phyloP scores from a whole-genome alignment of 2,329 filamentous ascomycete species.

The Ophiostoma tasmaniense region DNA sequence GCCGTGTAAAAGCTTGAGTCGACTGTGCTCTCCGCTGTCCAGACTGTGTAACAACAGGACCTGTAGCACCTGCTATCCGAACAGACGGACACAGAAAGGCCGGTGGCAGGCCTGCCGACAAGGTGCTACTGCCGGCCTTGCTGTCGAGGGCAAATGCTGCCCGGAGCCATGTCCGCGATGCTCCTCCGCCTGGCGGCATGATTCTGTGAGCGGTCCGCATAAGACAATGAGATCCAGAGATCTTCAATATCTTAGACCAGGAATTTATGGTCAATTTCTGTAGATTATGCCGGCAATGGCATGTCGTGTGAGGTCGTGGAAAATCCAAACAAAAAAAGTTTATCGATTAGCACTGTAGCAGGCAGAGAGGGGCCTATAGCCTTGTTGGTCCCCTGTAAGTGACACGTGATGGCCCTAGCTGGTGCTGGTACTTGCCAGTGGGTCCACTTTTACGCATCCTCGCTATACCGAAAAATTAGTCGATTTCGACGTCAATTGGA shows the following conservation, averaged over 20 bases:
- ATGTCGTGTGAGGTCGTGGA: conserved; percentile 3
- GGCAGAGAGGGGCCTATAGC: background rate
- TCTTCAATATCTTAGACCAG: too few species aligned
- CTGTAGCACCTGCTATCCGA: background rate
- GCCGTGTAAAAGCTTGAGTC: background rate
- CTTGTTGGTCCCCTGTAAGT: conserved; percentile 3
- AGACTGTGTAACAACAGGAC: background rate
- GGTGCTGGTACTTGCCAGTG: too few species aligned
- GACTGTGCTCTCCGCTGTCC: background rate
- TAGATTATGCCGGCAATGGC: too few species aligned
- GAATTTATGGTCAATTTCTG: too few species aligned
- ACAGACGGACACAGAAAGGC: conserved; percentile 19
- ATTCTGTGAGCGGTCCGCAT: background rate
- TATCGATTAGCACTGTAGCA: background rate
- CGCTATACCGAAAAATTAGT: conserved; percentile 2
- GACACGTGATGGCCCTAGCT: background rate
- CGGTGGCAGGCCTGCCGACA: conserved; percentile 11
- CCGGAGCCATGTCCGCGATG: conserved; percentile 16
- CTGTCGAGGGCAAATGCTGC: conserved; percentile 17
- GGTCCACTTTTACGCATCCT: background rate
- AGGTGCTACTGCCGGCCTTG: background rate
- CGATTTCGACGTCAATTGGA: background rate
- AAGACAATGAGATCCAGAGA: too few species aligned
- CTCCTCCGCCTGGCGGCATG: conserved; percentile 12
- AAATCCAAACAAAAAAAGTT: conserved; percentile 2